Conservation (phyloP, 805 yeast species). For the Lipomyces kockii region DNA sequence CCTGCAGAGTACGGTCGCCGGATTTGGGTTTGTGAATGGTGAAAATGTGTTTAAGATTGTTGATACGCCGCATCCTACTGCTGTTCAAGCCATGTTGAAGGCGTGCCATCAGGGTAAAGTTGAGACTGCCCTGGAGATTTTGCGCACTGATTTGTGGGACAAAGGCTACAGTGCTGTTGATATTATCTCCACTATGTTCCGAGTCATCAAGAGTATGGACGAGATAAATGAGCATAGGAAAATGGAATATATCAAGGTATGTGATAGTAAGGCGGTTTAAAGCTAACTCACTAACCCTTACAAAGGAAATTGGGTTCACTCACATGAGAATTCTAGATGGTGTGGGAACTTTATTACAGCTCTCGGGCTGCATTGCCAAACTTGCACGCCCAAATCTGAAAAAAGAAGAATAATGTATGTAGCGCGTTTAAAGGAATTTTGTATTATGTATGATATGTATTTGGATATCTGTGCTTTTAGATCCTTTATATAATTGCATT, state of each 20-base stretch:
- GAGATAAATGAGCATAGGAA: conserved; percentile 70
- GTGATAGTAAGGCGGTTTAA: neutral
- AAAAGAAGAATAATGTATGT: neutral
- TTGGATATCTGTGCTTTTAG: neutral
- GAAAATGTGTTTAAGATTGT: conserved; percentile 94
- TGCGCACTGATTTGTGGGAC: conserved; percentile 70
- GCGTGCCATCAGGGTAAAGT: conserved; percentile 53
- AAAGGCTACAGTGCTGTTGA: conserved; percentile 95
- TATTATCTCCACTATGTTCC: conserved; percentile 86
- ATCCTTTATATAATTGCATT: conserved; percentile 27
- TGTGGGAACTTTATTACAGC: conserved; percentile 81
- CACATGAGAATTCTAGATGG: conserved; percentile 96
- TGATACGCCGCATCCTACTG: conserved; percentile 93
- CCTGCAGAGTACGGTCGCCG: conserved; percentile 90
- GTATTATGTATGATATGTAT: neutral
- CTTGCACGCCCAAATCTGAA: conserved; percentile 35
- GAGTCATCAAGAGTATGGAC: conserved; percentile 77
- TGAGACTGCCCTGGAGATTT: conserved; percentile 66
- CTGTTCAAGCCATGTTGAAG: conserved; percentile 69
- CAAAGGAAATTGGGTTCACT: conserved; percentile 75
- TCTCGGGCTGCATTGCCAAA: conserved; percentile 80
- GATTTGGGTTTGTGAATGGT: conserved; percentile 87
- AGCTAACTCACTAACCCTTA: conserved; percentile 3
- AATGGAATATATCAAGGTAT: conserved; percentile 67
- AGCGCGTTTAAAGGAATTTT: neutral